Evolutionary conservation across 305 asterid genomes (phyloP).

Genomic region (Fraxinus floribunda): DNA sequence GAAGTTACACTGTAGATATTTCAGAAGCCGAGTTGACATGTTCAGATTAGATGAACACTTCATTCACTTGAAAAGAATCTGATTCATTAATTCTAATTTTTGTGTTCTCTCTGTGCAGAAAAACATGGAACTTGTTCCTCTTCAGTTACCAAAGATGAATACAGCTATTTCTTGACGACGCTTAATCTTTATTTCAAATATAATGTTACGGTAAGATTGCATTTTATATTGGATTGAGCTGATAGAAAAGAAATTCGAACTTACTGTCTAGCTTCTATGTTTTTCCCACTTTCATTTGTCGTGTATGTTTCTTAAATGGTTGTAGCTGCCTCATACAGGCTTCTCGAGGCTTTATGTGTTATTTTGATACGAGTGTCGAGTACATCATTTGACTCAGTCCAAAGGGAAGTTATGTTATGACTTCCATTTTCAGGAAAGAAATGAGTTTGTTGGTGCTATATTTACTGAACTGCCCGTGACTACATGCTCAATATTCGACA

Average conservation of each 20-base stretch:
- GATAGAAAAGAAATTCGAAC: background rate
- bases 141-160: constrained; percentile 65
- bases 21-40: background rate
- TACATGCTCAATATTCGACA: background rate
- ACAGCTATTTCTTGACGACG: constrained; percentile 63
- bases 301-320: constrained; percentile 7
- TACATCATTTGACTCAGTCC: background rate
- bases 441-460: background rate
- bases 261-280: background rate
- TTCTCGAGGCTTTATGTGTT: constrained; percentile 4
- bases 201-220: constrained; percentile 74
- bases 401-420: background rate
- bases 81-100: constrained; percentile 25
- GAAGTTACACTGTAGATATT: background rate
- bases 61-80: constrained; percentile 8
- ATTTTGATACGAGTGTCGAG: background rate
- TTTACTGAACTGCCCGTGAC: background rate
- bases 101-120: constrained; percentile 46
- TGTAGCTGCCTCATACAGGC: constrained; percentile 14
- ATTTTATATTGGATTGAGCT: constrained; percentile 12
- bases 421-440: background rate
- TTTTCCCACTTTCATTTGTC: background rate
- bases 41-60: background rate
- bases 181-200: constrained; percentile 76
- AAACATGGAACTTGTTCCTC: constrained; percentile 90